Evolutionary conservation across 106 monocot species (phyloP).

Genomic region (Gastrodia elata): DNA sequence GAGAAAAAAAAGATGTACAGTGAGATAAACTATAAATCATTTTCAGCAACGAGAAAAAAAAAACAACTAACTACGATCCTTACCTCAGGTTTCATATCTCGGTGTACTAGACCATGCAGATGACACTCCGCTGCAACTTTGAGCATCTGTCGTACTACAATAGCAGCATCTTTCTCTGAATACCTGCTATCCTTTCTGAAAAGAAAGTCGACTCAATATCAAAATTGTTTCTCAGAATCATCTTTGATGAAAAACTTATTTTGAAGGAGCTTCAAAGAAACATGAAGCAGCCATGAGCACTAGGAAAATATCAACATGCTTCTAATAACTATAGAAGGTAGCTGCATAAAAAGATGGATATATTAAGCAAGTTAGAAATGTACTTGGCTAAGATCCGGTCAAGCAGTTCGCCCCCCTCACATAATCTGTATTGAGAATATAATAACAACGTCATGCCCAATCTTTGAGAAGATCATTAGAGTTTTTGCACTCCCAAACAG

Average conservation of each 20-base stretch:
- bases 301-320: neutral
- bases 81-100: conserved; percentile 99
- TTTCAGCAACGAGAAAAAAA: neutral
- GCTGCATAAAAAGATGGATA: neutral
- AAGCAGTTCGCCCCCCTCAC: conserved; percentile 91
- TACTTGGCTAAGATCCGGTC: conserved; percentile 78
- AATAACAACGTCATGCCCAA: conserved; percentile 1
- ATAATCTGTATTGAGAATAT: conserved; percentile 42
- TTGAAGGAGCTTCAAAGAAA: neutral
- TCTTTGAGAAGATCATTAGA: neutral
- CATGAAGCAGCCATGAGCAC: neutral
- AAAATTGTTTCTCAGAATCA: neutral
- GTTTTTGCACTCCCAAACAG: neutral
- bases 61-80: neutral
- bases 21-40: neutral
- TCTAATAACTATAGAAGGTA: conserved; percentile 1
- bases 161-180: conserved; percentile 89
- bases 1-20: conserved; percentile 13
- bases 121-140: conserved; percentile 95
- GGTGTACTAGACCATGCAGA: conserved; percentile 88
- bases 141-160: conserved; percentile 86
- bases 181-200: conserved; percentile 90
- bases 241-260: neutral
- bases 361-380: neutral
- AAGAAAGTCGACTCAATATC: conserved; percentile 10